Evolutionary conservation across 139 green algal species (phyloP), one percentile per base, ranked within the genome.

Genomic region (Micractinium sp.): DNA sequence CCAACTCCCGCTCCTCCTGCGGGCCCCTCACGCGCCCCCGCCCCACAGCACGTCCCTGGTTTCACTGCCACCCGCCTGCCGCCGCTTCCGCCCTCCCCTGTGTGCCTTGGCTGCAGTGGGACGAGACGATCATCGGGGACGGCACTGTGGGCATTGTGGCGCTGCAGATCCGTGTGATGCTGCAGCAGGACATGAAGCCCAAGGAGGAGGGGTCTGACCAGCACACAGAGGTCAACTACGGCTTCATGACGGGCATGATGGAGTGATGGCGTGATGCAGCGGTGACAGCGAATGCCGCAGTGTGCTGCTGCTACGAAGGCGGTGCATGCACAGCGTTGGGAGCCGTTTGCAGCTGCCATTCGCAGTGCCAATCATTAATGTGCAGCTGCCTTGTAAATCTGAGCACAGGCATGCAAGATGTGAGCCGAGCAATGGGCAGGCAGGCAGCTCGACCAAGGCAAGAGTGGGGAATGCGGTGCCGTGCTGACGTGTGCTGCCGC

Each of bases 161-260:
- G 2, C 85, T 97, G 22, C 93, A 92, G 22, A 89, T 98, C 61
- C 92, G 95, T 18, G 90, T 85, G 22, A 87, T 97, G 91, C 69
- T 98, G 47, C 63, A 93, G 41, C 82, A 95, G 14, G 93, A 98
- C 90, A 91, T 92, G 86, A 79, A 92, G 38, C 87, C 89, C 38
- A 31, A 31, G 71, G 33, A 67, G 38, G 80, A 90, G 41, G 47
- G 47, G 47, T 90, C 81, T 29, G 84, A 89, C 81, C 61, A 80
- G 87, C 95, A 98, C 91, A 88, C 89, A 15, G 88, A 92, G 61
- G 94, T 98, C 77, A 95, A 95, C 23, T 98, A 97, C 80, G 96
- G 95, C 35, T 95, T 91, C 79, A 73, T 96, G 35, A 97, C 94
- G 0, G 94, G 94, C 74, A 97, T 97, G 90, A 31, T 69, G 83